Evolutionary conservation across 225 moss, liverwort and hornwort genomes (phyloP).

Genomic region (Lunularia cruciata): DNA sequence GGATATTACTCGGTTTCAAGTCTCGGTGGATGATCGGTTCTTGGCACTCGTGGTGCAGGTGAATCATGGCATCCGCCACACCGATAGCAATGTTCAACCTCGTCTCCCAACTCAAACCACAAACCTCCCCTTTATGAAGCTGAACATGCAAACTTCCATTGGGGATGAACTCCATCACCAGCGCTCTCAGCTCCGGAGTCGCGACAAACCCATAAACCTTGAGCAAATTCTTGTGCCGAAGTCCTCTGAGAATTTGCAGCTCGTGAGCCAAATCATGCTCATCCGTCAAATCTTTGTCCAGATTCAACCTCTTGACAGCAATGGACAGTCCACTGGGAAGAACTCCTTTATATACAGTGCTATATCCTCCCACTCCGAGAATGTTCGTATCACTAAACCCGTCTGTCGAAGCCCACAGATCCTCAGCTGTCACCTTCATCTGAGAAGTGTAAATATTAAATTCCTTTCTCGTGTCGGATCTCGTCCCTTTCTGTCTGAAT

Average conservation of each 20-base stretch:
- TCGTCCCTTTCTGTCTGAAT: neutral
- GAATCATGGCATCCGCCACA: constrained; percentile 28
- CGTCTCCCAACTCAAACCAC: constrained; percentile 14
- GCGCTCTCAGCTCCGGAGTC: constrained; percentile 11
- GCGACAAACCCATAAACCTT: constrained; percentile 22
- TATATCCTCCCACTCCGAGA: constrained; percentile 21
- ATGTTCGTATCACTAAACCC: constrained; percentile 30
- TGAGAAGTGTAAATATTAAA: neutral
- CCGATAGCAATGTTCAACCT: constrained; percentile 25
- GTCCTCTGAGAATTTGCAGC: constrained; percentile 16
- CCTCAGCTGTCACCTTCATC: constrained; percentile 10
- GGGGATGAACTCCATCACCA: constrained; percentile 29
- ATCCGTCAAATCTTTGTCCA: neutral
- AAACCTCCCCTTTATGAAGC: constrained; percentile 10
- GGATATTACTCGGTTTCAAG: constrained; percentile 36
- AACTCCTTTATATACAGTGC: constrained; percentile 32
- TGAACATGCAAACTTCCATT: constrained; percentile 26
- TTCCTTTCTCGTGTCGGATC: neutral
- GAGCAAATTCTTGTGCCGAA: constrained; percentile 27
- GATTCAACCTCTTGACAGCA: constrained; percentile 26
- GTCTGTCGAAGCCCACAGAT: constrained; percentile 1
- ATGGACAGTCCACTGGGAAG: constrained; percentile 11
- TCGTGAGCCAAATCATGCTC: constrained; percentile 17
- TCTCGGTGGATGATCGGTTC: constrained; percentile 31
- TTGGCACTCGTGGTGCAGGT: constrained; percentile 32